phyloP scores from a whole-genome alignment of 2,329 filamentous ascomycete genomes.

The Emydomyces testavorans region DNA sequence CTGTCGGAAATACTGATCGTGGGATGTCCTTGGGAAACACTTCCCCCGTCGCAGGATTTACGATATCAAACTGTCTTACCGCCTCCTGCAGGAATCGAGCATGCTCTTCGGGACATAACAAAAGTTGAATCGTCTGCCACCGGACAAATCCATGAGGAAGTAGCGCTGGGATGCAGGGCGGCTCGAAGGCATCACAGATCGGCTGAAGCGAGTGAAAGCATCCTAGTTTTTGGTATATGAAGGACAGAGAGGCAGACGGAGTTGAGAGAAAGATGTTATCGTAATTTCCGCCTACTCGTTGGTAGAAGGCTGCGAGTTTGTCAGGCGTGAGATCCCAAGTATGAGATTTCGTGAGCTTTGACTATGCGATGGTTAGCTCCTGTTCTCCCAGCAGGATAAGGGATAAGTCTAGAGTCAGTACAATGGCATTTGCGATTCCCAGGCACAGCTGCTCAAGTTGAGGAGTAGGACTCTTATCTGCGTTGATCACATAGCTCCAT shows the following conservation, averaged over 20 bases:
- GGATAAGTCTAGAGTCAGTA: slow-evolving; percentile 29
- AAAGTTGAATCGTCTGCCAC: slow-evolving; percentile 85
- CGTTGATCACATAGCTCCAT: slow-evolving; percentile 54
- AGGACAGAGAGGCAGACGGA: slow-evolving; percentile 64
- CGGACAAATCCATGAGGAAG: slow-evolving; percentile 76
- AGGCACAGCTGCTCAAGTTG: slow-evolving; percentile 56
- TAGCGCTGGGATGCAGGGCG: slow-evolving; percentile 70
- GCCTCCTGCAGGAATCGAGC: slow-evolving; percentile 71
- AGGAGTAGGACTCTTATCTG: slow-evolving; percentile 55
- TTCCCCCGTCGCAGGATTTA: slow-evolving; percentile 54
- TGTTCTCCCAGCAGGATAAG: background rate
- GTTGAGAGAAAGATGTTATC: slow-evolving; percentile 70
- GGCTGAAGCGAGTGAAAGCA: slow-evolving; percentile 82
- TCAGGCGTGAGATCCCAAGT: slow-evolving; percentile 43
- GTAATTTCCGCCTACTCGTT: slow-evolving; percentile 61
- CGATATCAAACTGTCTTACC: slow-evolving; percentile 63
- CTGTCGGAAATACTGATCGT: slow-evolving; percentile 57
- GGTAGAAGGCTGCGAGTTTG: slow-evolving; percentile 68
- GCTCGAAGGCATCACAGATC: slow-evolving; percentile 53
- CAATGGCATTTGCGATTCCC: slow-evolving; percentile 58
- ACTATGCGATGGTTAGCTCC: slow-evolving; percentile 7
- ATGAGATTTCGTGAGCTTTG: slow-evolving; percentile 20
- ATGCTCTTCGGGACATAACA: slow-evolving; percentile 80
- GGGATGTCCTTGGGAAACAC: slow-evolving; percentile 51
- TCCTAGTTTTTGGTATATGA: slow-evolving; percentile 83